Evolutionary conservation across 1,139 yeast species (phyloP), one percentile per base, ranked within the genome.

Genomic region (Martiniozyma asiatica): DNA sequence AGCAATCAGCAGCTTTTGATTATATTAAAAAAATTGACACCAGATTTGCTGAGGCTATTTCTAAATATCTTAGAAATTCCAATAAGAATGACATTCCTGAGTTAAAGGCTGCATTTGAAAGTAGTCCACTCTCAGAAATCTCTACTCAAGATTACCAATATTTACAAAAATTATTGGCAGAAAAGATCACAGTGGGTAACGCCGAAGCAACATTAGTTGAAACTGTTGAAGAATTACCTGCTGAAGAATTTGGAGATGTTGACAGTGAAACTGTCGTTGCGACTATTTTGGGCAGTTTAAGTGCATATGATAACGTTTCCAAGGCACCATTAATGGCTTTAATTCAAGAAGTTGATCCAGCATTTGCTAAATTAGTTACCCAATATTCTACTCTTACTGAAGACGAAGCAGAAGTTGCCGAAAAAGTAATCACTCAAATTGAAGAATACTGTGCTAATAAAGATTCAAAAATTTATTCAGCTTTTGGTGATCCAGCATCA

Each of bases 241-340:
- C 18, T 16, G 30, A 26, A 17, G 31, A 27, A 14, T 12, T 17
- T 20, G 30, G 22, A 11, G 35, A 29, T 3, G 24, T 40, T 19
- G 40, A 42, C 20, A 45, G 41, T 11, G 36, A 37, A 26, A 35
- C 43, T 6, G 40, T 43, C 14, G 32, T 45, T 21, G 45, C 39
- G 26, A 30, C 40, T n/a, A 36, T 45, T 8, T 45, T 46, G 24
- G 43, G 44, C 10, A 36, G 43, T 29, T 39, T 47, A 32, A 44
- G 43, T 27, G 22, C 34, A 20, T 44, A 36, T 24, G 41, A 40
- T 17, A 32, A 38, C 12, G 32, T 45, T 4, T 36, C 36, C 8
- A 35, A 33, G 13, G 35, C 50, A 6, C 41, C 45, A 27, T 31
- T 47, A 21, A 38, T 32, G 20, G 24, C 35, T 13, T 31, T 44